phyloP scores from a whole-genome alignment of 2,329 filamentous ascomycete genomes.

The Penicillium sp. region DNA sequence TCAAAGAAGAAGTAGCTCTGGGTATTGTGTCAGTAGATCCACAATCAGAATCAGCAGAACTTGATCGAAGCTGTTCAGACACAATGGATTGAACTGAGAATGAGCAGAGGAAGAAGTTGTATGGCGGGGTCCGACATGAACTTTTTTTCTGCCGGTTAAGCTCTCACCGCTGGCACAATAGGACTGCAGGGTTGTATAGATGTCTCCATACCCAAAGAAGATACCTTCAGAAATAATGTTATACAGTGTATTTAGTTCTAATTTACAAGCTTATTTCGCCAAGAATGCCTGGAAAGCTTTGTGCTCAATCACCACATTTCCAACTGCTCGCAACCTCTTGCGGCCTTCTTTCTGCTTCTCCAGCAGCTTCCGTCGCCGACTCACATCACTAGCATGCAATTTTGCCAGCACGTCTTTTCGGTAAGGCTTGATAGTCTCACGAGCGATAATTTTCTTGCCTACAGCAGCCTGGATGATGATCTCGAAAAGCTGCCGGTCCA shows the following conservation, averaged over 20 bases:
- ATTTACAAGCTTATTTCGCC: slow-evolving; percentile 58
- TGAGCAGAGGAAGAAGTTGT: slow-evolving; percentile 13
- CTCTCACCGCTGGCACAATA: slow-evolving; percentile 12
- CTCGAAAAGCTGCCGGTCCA: slow-evolving; percentile 96
- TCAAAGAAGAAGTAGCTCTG: background rate
- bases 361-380: slow-evolving; percentile 76
- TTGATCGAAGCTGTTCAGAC: background rate
- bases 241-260: slow-evolving; percentile 6
- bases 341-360: slow-evolving; percentile 97
- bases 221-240: background rate
- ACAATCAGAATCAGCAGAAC: background rate
- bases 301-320: slow-evolving; percentile 95
- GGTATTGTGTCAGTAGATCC: background rate
- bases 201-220: background rate
- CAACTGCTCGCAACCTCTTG: slow-evolving; percentile 72
- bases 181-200: background rate
- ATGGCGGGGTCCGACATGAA: slow-evolving; percentile 28
- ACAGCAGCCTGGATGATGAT: slow-evolving; percentile 89
- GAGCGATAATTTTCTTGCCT: slow-evolving; percentile 76
- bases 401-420: slow-evolving; percentile 93
- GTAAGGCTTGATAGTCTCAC: slow-evolving; percentile 95
- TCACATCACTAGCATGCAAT: slow-evolving; percentile 85
- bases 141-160: slow-evolving; percentile 29
- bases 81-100: slow-evolving; percentile 1
- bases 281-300: slow-evolving; percentile 93